phyloP scores from a whole-genome alignment of 2,329 filamentous ascomycete species.

The Exserohilum rostratum region DNA sequence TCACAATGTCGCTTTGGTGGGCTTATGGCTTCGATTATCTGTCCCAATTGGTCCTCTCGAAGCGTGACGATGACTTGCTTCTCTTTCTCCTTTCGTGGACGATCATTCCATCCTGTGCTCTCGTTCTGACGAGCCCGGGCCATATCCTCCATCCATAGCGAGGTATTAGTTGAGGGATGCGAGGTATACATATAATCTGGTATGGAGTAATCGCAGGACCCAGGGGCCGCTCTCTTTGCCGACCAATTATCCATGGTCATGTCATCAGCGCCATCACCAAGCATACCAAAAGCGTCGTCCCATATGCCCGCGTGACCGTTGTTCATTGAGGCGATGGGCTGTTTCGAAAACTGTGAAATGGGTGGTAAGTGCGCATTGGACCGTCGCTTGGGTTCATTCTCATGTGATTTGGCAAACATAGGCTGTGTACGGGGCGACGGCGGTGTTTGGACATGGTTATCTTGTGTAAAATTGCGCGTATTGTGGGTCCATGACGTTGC shows the following conservation, averaged over 20 bases:
- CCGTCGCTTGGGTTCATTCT: constrained; percentile 23
- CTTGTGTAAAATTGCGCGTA: background rate
- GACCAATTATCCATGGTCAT: constrained; percentile 31
- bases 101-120: constrained; percentile 7
- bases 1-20: constrained; percentile 65
- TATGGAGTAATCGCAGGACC: constrained; percentile 24
- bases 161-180: constrained; percentile 9
- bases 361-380: constrained; percentile 25
- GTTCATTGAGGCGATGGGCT: constrained; percentile 7
- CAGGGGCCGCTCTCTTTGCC: constrained; percentile 19
- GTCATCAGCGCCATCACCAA: constrained; percentile 22
- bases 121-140: constrained; percentile 5
- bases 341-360: constrained; percentile 21
- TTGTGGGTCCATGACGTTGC: constrained; percentile 3
- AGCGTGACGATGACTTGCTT: constrained; percentile 31
- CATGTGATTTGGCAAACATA: constrained; percentile 15
- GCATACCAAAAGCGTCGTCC: constrained; percentile 19
- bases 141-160: constrained; percentile 16
- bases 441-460: constrained; percentile 17
- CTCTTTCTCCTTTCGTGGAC: constrained; percentile 11
- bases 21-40: constrained; percentile 33
- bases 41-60: constrained; percentile 38
- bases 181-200: constrained; percentile 21
- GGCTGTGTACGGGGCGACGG: constrained; percentile 13
- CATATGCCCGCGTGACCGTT: constrained; percentile 14